These are phyloP conservation scores for Abrus pulchellus DNA, from an alignment of 306 rosid species.

Conservation along the genomic window DNA sequence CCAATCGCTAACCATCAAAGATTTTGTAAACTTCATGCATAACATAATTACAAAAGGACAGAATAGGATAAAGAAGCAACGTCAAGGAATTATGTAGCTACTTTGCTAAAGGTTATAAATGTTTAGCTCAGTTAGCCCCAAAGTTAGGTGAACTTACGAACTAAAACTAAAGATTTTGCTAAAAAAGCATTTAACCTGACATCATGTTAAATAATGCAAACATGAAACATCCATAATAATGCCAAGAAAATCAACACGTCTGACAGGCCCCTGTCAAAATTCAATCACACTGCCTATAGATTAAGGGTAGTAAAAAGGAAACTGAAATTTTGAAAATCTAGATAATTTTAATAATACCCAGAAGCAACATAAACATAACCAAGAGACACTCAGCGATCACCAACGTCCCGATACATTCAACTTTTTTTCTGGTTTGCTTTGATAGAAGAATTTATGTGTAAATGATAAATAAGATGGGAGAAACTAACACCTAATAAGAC, in stretches of 20 bases:
- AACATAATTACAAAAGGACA: background rate
- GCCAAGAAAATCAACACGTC: background rate
- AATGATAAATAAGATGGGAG: background rate
- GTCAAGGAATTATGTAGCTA: background rate
- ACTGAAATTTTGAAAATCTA: background rate
- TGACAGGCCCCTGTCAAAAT: background rate
- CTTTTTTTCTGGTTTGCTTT: background rate
- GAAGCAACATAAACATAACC: background rate
- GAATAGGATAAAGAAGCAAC: background rate
- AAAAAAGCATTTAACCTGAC: background rate
- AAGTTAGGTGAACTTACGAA: background rate
- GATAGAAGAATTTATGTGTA: background rate
- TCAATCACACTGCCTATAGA: slow-evolving; percentile 22
- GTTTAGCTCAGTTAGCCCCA: background rate
- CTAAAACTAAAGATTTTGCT: background rate
- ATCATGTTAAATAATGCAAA: slow-evolving; percentile 10
- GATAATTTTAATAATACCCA: background rate
- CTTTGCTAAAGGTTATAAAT: background rate
- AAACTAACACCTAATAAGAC: background rate
- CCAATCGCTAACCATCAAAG: background rate
- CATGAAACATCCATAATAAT: slow-evolving; percentile 4
- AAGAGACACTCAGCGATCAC: background rate
- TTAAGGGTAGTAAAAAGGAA: background rate
- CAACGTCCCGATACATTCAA: background rate
- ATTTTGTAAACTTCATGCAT: background rate